Base-by-base conservation (phyloP, 805 yeast genomes). In the Ogataea saltuana region DNA sequence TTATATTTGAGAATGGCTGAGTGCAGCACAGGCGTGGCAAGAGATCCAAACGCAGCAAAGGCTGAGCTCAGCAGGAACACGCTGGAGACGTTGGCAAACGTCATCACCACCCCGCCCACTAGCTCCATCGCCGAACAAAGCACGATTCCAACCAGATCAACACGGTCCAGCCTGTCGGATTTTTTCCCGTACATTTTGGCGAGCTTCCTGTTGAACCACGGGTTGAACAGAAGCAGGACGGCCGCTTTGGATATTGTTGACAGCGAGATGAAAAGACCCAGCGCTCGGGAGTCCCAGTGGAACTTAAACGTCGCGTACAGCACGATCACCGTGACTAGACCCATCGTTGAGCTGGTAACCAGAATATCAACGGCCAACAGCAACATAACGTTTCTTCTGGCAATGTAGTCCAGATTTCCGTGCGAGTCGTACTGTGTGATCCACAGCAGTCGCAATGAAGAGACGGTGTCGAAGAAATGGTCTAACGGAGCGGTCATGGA, bases 1-100 rank as follows among this genome's bases (percentile, higher is more conserved):
- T 72, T 76, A 59, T 81, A 80, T 58, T 85, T 85, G 41, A 81
- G 70, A 9, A 83, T 63, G 1, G 85, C 51, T 0, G 84, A 71
- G 54, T 78, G 83, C 9, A 83, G 49, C 0, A 82, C 70, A 1
- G 93, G 91, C 1, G 77, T 65, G 1, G 72, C 67, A 4, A 80
- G 42, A 0, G 81, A 66, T 1, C 81, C 77, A 30, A 81, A 55
- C 1, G 82, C 63, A 3, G 72, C 63, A 10, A 80, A 56, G 1
- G 65, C 26, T 0, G 70, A 63, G 18, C 66, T 64, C 0, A 56
- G 27, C 29, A 71, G 57, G 27, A 73, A 67, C n/a, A 56, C 22
- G 1, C 45, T 19, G 0, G 67, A 52, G 1, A 60, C 53, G 1
- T 47, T 46, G 0, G 76, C 66, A 3, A 65, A 25, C 2, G 69